Base-by-base conservation (phyloP, 2,329 filamentous ascomycete species). In the Cladosporium sp. region DNA sequence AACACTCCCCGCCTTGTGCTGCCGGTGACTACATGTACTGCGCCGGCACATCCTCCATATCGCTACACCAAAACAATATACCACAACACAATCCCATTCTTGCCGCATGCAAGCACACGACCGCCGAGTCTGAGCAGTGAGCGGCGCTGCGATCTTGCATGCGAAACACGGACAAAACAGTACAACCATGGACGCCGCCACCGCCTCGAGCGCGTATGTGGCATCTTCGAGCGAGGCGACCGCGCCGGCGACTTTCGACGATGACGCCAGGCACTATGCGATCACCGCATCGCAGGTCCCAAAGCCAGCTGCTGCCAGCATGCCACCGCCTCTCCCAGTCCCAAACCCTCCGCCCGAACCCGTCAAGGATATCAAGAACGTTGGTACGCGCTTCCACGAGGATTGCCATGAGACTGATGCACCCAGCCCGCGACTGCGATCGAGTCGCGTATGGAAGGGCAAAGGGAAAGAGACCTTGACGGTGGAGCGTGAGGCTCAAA, bases 361-460 rank as follows among this genome's bases (percentile, higher is more conserved):
- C 22, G 37, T 51, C 39, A 64, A 61, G 47, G 61, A 62, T 38
- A 43, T 54, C 30, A 64, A 64, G 55, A 60, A 54, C 51, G 53
- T 58, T 41, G 60, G 61, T 29, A 57, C 61, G n/a, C 55, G 62
- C 17, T 59, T 64, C 36, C 61, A 60, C 43, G 62, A 65, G 36
- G 62, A 65, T 50, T 60, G 57, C 56, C 57, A 62, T 38, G 61
- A 63, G 44, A 57, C 56, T 29, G 60, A 64, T 24, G 43, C 58
- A 27, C 56, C 58, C 11, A 58, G 58, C 47, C 60, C 61, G 50
- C 60, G 62, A 22, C 52, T 71, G 40, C 58, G 64, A 39, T 61
- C 61, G 38, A 70, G 71, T 43, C 75, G 70, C 53, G 65, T 75
- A 43, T 67, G 78, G 52, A 80, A 80, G 64, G 71, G 67, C 47